A percentile compares a stretch with the other conserved stretches of the same genome.
Conservation (phyloP, 768 basidiomycete species). For the Coprinopsis cinerea region DNA sequence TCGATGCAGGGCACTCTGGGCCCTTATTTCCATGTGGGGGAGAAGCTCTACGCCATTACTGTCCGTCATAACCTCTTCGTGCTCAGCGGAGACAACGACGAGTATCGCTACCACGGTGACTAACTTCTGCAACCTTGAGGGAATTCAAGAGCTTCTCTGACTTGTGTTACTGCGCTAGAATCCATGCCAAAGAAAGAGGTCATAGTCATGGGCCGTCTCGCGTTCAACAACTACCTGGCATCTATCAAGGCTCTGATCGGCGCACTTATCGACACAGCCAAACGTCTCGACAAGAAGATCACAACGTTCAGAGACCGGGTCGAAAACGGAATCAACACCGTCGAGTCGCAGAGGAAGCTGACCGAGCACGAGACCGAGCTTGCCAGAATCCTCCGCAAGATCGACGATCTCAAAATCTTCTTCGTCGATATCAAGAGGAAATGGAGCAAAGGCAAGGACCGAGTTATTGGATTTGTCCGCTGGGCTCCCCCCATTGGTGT, state of each 20-base stretch:
- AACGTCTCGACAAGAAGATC: slow-evolving; percentile 17
- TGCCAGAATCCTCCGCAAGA: slow-evolving; percentile 14
- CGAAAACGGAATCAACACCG: slow-evolving; percentile 12
- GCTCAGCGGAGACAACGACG: slow-evolving; percentile 18
- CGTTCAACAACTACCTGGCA: slow-evolving; percentile 22
- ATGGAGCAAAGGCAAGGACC: slow-evolving; percentile 25
- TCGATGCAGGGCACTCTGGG: slow-evolving; percentile 32
- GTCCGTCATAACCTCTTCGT: slow-evolving; percentile 28
- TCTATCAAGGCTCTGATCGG: slow-evolving; percentile 27
- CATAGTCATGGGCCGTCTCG: slow-evolving; percentile 27
- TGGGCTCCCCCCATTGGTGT: slow-evolving; percentile 32
- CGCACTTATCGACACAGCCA: slow-evolving; percentile 14
- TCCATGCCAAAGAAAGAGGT: slow-evolving; percentile 29
- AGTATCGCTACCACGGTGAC: slow-evolving; percentile 24
- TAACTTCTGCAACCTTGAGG: slow-evolving; percentile 21
- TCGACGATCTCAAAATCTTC: slow-evolving; percentile 28
- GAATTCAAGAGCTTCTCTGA: slow-evolving; percentile 23
- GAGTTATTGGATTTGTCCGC: slow-evolving; percentile 32
- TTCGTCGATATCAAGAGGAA: slow-evolving; percentile 25
- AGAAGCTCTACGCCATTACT: slow-evolving; percentile 28
- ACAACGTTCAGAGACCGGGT: slow-evolving; percentile 14
- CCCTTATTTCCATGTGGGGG: slow-evolving; percentile 25
- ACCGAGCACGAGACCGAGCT: slow-evolving; percentile 16
- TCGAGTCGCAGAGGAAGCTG: slow-evolving; percentile 16
- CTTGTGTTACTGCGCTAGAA: slow-evolving; percentile 14